Base-by-base conservation (phyloP, 371 early-diverging fungal genomes). In the Actinomucor elegans region DNA sequence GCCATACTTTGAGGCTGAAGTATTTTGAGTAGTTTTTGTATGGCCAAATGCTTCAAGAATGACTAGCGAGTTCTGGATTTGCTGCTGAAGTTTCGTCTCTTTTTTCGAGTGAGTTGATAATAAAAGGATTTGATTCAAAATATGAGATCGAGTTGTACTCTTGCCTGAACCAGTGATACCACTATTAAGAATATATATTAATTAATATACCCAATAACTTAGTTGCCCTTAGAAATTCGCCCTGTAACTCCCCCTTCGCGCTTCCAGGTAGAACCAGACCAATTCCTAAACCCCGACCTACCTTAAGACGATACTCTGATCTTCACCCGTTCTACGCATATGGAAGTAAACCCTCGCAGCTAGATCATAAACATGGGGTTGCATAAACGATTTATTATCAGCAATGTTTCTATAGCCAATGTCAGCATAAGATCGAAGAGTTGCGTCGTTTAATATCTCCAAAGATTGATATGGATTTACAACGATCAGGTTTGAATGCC, bases 251-350 rank as follows among this genome's bases (percentile, higher is more conserved):
- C 46, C 32, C 28, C 32, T 31, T 12, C 20, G 4, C 4, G n/a
- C n/a, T n/a, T n/a, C n/a, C n/a, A 18, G 33, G 11, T 52, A 43
- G 27, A 34, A 23, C 44, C 27, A 28, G 40, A 28, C 40, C 51
- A 50, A 40, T 37, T 50, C 23, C 12, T 32, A 26, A 36, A 38
- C 55, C 47, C 55, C 47, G 49, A 44, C 33, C 20, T 85, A 91
- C 85, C 79, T 91, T 67, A 81, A 69, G 28, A 89, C 83, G 69
- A 81, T 91, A 74, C 75, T 85, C 64, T 80, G 93, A 80, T 80
- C 95, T 81, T 81, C 91, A 50, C 81, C 92, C 55, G 89, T 87
- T 75, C 81, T 85, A 71, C 87, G 88, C 90, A 78, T 90, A 80
- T 79, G 92, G 58, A 81, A 83, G 59, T 90, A 90, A 5, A 84